These are phyloP conservation scores for Limnanthes douglasii DNA, from an alignment of 345 rosid genomes.

Conservation along the genomic window DNA sequence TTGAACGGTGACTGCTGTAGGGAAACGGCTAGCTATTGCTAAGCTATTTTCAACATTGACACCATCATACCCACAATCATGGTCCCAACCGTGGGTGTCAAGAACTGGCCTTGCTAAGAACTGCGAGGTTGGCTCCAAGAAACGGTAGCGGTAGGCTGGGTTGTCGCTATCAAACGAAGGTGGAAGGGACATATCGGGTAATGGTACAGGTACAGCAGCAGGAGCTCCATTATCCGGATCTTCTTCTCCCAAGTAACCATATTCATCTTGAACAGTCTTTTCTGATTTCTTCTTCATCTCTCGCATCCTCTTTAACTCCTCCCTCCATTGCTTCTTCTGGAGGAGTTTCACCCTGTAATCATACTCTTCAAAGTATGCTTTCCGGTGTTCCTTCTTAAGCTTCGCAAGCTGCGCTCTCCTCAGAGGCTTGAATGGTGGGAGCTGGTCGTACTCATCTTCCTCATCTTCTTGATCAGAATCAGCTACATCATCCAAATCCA, in stretches of 20 bases:
- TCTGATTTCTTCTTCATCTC: conserved; percentile 79
- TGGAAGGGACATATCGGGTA: conserved; percentile 86
- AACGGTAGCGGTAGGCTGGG: conserved; percentile 82
- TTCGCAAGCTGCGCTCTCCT: conserved; percentile 63
- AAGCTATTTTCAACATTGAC: conserved; percentile 66
- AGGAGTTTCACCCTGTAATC: conserved; percentile 91
- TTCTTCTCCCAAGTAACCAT: conserved; percentile 33
- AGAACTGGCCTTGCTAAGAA: conserved; percentile 79
- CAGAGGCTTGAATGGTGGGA: conserved; percentile 89
- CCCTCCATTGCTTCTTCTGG: conserved; percentile 87
- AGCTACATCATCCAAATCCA: conserved; percentile 62
- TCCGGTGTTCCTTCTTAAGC: conserved; percentile 66
- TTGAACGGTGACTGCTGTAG: conserved; percentile 65
- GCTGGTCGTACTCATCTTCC: conserved; percentile 83
- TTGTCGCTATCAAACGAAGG: conserved; percentile 78
- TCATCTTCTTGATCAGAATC: conserved; percentile 79
- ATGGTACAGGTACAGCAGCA: conserved; percentile 78
- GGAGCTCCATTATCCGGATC: conserved; percentile 63
- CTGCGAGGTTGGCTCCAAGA: conserved; percentile 77
- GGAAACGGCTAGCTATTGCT: conserved; percentile 49
- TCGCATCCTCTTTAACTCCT: conserved; percentile 64
- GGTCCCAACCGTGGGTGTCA: conserved; percentile 97
- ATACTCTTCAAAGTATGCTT: conserved; percentile 83
- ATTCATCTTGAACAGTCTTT: conserved; percentile 31
- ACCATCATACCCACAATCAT: conserved; percentile 96